Base-by-base conservation (phyloP, 805 yeast species). In the Yamadazyma philogaea region DNA sequence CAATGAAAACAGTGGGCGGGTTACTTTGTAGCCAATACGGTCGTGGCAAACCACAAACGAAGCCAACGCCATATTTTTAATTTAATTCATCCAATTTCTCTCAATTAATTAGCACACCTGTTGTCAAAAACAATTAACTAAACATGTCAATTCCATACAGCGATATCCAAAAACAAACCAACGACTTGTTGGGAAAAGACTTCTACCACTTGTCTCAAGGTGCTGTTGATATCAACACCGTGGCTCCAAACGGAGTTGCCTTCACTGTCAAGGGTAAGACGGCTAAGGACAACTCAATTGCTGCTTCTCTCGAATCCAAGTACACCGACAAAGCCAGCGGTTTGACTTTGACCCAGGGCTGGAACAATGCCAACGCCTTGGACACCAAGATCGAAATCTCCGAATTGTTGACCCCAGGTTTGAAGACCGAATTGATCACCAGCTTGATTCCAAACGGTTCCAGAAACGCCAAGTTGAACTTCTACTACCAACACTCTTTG, bases 201-300 rank as follows among this genome's bases (percentile, higher is more conserved):
- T 93, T 89, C 82, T 93, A 77, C 84, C 98, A 93, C 77, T 73
- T 78, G 55, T 72, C 91, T 52, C 87, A 93, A 50, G 93, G 93
- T 54, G 72, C 93, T 45, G 78, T 93, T 54, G 96, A 87, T 63
- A 81, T 91, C 60, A 85, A 87, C 77, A 84, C 98, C 55, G 79
- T 78, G 53, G 96, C 99, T 57, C 96, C 96, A 66, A 91, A 89
- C 68, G 97, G 97, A 59, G 97, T 91, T 45, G 78, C 88, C 48
- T 93, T 93, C 81, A 79, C 93, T 60, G 87, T 88, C 63, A 88
- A 87, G 77, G 96, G 96, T 66, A 89, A 88, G 75, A 77, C 83
- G 59, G 78, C 81, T 59, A 81, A 80, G 72, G 87, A 82, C 62
- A 82, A 85, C 63, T 74, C 95, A 56, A 81, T 93, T 56, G 81